A percentile compares a stretch with the other conserved stretches of the same genome.
Evolutionary conservation across 306 rosid genomes (phyloP).

Genomic region (Canavalia gladiata): DNA sequence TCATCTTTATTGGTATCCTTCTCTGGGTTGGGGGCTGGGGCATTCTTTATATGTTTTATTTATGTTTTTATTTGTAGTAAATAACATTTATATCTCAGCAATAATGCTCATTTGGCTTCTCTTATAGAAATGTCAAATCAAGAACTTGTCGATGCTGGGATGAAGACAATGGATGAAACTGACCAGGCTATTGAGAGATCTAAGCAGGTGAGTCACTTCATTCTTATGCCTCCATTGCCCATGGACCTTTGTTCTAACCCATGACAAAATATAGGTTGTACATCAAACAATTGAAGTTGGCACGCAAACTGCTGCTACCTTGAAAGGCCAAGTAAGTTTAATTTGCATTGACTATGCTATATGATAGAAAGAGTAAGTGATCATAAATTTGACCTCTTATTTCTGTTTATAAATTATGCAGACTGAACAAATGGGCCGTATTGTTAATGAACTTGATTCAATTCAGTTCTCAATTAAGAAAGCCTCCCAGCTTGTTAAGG

Average conservation of each 20-base stretch:
- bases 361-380: constrained; percentile 35
- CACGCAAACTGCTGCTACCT: constrained; percentile 86
- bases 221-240: constrained; percentile 25
- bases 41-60: constrained; percentile 19
- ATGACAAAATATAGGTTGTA: constrained; percentile 69
- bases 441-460: constrained; percentile 97
- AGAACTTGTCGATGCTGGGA: constrained; percentile 87
- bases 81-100: constrained; percentile 31
- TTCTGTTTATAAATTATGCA: constrained; percentile 53
- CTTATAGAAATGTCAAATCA: constrained; percentile 93
- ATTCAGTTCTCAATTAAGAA: constrained; percentile 98
- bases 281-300: constrained; percentile 97
- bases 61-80: constrained; percentile 25
- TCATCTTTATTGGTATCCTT: constrained; percentile 36
- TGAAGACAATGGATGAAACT: constrained; percentile 92
- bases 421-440: constrained; percentile 99
- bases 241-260: constrained; percentile 46
- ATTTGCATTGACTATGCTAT: constrained; percentile 34
- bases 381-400: constrained; percentile 45
- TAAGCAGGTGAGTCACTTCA: constrained; percentile 69
- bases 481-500: constrained; percentile 98
- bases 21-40: constrained; percentile 29
- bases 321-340: constrained; percentile 93
- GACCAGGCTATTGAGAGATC: constrained; percentile 94
- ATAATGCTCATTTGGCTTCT: constrained; percentile 47